These are phyloP conservation scores for Cercospora citrullina DNA, from an alignment of 2,329 filamentous ascomycete genomes.

Conservation along the genomic window DNA sequence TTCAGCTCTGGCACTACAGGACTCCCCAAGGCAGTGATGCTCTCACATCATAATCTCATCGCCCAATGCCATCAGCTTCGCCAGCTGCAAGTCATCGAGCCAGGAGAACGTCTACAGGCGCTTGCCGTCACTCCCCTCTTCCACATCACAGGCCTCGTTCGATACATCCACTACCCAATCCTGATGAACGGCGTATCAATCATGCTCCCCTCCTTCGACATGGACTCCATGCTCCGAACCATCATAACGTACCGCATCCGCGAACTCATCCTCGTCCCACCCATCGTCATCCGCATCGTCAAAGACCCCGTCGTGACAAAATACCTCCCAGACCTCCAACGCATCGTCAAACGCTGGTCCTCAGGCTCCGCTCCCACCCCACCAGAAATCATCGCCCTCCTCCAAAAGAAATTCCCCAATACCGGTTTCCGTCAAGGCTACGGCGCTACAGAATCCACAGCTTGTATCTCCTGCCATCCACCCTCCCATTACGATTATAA, in stretches of 20 bases:
- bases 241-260: constrained; percentile 53
- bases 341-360: constrained; percentile 53
- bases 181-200: constrained; percentile 62
- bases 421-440: constrained; percentile 67
- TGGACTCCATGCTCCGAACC: constrained; percentile 55
- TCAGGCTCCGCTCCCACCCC: constrained; percentile 62
- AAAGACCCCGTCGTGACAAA: constrained; percentile 55
- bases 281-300: constrained; percentile 61
- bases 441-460: constrained; percentile 68
- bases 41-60: constrained; percentile 54
- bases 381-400: constrained; percentile 56
- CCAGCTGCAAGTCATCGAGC: constrained; percentile 48
- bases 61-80: constrained; percentile 62
- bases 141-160: constrained; percentile 63
- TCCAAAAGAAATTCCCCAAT: constrained; percentile 57
- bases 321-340: constrained; percentile 54
- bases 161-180: constrained; percentile 62
- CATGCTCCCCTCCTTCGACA: constrained; percentile 64
- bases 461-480: constrained; percentile 63
- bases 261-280: constrained; percentile 60
- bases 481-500: constrained; percentile 57
- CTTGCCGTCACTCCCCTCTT: constrained; percentile 61
- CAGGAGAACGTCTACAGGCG: constrained; percentile 48
- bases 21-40: constrained; percentile 53
- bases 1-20: constrained; percentile 51